Evolutionary conservation across 169 alveolate species (phyloP).

Genomic region (Plasmodium relictum): DNA sequence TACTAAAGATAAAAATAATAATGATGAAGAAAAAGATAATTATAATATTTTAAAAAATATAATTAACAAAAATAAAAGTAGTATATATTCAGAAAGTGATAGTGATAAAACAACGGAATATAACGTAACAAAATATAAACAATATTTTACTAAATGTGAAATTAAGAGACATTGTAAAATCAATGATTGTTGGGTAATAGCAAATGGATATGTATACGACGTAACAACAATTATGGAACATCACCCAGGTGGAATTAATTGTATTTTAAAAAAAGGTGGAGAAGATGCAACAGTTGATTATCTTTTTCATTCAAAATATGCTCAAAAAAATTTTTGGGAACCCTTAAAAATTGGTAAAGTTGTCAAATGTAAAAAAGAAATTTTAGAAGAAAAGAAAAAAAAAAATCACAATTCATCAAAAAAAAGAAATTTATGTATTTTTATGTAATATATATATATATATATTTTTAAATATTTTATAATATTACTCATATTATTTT

Average conservation of each 20-base stretch:
- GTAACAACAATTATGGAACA: conserved; percentile 79
- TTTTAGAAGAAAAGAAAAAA: conserved; percentile 7
- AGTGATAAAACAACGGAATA: neutral
- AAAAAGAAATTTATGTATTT: conserved; percentile 18
- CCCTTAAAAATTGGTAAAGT: conserved; percentile 61
- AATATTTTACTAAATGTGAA: conserved; percentile 57
- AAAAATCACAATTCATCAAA: neutral
- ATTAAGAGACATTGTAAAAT: conserved; percentile 73
- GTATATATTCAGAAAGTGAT: neutral
- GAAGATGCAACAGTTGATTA: conserved; percentile 48
- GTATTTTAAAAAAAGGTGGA: conserved; percentile 58
- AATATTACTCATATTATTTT: too few species aligned
- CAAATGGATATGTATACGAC: conserved; percentile 86
- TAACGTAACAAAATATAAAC: conserved; percentile 26
- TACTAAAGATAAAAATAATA: neutral
- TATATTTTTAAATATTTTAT: neutral
- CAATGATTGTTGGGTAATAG: conserved; percentile 85
- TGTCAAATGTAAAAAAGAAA: conserved; percentile 32
- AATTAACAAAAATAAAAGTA: conserved; percentile 11
- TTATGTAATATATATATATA: conserved; percentile 11
- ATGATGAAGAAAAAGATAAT: neutral
- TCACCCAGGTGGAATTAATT: conserved; percentile 88
- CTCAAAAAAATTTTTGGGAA: conserved; percentile 58
- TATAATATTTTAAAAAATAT: neutral
- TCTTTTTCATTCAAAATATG: conserved; percentile 65